Base-by-base conservation (phyloP, 768 basidiomycete species). In the Mycena vitilis region DNA sequence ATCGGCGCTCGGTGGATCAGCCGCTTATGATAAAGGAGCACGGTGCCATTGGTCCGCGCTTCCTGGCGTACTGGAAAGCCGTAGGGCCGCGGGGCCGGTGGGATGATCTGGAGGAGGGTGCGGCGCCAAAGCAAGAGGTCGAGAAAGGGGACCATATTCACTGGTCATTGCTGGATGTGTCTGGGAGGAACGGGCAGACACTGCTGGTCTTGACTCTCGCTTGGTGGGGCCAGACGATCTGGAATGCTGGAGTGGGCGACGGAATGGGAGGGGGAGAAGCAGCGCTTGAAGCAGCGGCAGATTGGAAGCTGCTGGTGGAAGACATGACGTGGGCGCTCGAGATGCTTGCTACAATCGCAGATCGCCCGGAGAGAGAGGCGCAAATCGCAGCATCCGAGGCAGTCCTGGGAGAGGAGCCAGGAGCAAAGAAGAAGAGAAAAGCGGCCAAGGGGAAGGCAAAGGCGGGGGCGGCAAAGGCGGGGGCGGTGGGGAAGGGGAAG, bases 141-240 rank as follows among this genome's bases (percentile, higher is more conserved):
- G 40, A 8, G 4, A 2, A 4, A 8, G 40, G 40, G 4, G 40
- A 42, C 2, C 12, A 12, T 2, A 42, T 42, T 2, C 16, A 42
- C 11, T 11, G 10, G 20, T 12, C 6, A 6, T 10, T 8, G 18
- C 2, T 4, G n/a, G 10, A 34, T n/a, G 0, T 3, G 7, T 13
- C 13, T 16, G 56, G 56, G 9, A n/a, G 40, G 13, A 58, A 58
- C n/a, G 38, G 56, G 6, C 9, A 30, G 11, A 6, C 6, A 8
- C 23, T 58, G 7, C 10, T 58, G n/a, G 22, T 58, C 0, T n/a
- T 42, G 40, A 22, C 11, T 5, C 37, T 58, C 1, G 40, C 56
- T 8, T 58, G 56, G 56, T 58, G 56, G 56, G 56, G 40, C 10
- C 56, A 58, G n/a, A 12, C 13, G 11, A 58, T 58, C 42, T 40